Evolutionary conservation across 805 yeast genomes (phyloP), one percentile per base, ranked within the genome.

Genomic region (Metschnikowia lunata): DNA sequence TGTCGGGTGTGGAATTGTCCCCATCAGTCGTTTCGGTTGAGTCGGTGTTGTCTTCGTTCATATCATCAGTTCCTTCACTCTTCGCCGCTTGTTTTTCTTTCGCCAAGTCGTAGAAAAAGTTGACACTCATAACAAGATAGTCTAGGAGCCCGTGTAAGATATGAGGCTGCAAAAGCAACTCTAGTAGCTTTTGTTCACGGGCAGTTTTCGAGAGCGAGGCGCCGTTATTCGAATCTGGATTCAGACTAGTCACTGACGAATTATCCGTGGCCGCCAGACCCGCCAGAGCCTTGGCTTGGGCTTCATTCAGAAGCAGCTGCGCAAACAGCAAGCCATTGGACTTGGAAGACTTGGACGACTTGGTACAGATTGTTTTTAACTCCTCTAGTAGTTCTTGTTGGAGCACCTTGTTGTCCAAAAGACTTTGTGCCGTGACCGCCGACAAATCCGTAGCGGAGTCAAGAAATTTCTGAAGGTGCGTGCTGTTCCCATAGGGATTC

Each of bases 91-190:
- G 34, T 26, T 38, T 15, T 28, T 28, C 39, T 9, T 34, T 35
- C 13, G 50, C 58, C 37, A 57, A 52, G 13, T 46, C 49, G 42
- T 66, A 59, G 50, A 72, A 76, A 46, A 62, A 74, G 12, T 69
- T 75, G 36, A 76, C 82, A 48, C 74, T 64, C 13, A 64, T 66
- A 30, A 80, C 79, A 34, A 89, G 76, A 55, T 79, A 81, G 33
- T 83, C 80, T 28, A 91, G 79, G 46, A 91, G 74, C 45, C 80
- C 79, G 41, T 72, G 75, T 47, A 91, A 62, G 12, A 88, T 79
- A 42, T 82, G 85, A 12, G 93, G 89, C 58, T 86, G 87, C 50
- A 91, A 75, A 43, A 93, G 70, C 56, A 83, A 83, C 56, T 88
- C 93, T 33, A 90, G 72, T 39, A 93, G 74, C 58, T 85, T 83